Evolutionary conservation across 192 early-diverging fungal species (phyloP), one percentile per base, ranked within the genome.

Genomic region (Coemansia sp.): DNA sequence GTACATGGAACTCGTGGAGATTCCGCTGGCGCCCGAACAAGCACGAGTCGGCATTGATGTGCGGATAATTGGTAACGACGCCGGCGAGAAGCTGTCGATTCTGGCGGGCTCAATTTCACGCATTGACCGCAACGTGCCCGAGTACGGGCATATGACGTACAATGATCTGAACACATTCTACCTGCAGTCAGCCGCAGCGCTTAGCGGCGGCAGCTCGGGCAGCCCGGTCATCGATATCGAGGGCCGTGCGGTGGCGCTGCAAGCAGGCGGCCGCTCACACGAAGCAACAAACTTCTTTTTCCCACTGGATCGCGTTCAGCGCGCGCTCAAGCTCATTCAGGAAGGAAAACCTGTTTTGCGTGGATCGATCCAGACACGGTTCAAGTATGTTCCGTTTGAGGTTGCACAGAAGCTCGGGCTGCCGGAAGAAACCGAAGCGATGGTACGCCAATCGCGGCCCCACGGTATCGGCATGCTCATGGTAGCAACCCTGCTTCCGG

Each of bases 151-250:
- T 19, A 79, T 85, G 17, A 86, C 86, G 50, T 90, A 89, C 78
- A 89, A 88, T 54, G 91, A 93, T 53, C 86, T 91, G 65, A 93
- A 92, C 68, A 92, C 90, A 2, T 93, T 93, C 70, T 93, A 92
- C 70, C 71, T 90, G 12, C 88, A 90, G 73, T 88, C 90, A 1
- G 86, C 89, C 0, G 87, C 92, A 11, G 83, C 85, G 6, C 87
- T 87, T 10, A 90, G 86, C 61, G 90, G 89, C 52, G 92, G 92
- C 4, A 88, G 88, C 37, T 89, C 88, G 4, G 92, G 92, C 32
- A 87, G 85, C 61, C 90, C 92, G 4, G 89, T 93, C 12, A 77
- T 93, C 38, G 87, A 92, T 54, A 87, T 92, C 37, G 80, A 88
- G 12, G 92, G 92, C 2, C 68, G 86, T 62, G 92, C 92, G 5